Evolutionary conservation across 805 yeast genomes (phyloP), one percentile per base, ranked within the genome.

Genomic region (Monosporozyma solicola): DNA sequence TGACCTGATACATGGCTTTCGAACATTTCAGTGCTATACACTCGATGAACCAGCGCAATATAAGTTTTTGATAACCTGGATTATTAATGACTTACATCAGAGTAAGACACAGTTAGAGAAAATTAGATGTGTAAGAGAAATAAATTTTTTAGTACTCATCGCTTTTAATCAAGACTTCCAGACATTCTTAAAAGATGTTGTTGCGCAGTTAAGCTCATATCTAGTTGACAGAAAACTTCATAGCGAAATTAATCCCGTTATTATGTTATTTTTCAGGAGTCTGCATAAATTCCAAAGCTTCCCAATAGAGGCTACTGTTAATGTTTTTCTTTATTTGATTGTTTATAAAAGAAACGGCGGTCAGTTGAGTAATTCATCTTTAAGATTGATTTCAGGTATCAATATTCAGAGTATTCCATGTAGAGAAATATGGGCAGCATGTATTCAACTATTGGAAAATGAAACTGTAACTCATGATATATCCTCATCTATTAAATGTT

Each of bases 21-120:
- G 43, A 29, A 32, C 61, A 11, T 9, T 65, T 3, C 50, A 47
- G 2, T 44, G 50, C 9, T 44, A 46, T 25, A 37, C 48, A 49
- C 24, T 24, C 25, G 13, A 41, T 3, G 47, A 45, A 9, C 8
- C 35, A 4, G 48, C 54, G 8, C 59, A 60, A 20, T 44, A 55
- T 11, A 49, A 50, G 8, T 51, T 60, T 44, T 27, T 64, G 5
- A 45, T 61, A 5, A 37, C 54, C 7, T 61, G 63, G 58, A 48
- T 60, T 16, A 35, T 63, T 9, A 49, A 54, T 8, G 67, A 65
- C 22, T 51, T 65, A 9, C 60, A 57, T 32, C 24, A 37, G 1
- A 41, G 59, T 2, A 39, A 24, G 7, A 41, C 51, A 20, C 3
- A 15, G 1, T 44, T 51, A n/a, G 59, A 57, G 32, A 52, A 53